Evolutionary conservation across 768 basidiomycete genomes (phyloP), one percentile per base, ranked within the genome.

Genomic region (Collybia sordida): DNA sequence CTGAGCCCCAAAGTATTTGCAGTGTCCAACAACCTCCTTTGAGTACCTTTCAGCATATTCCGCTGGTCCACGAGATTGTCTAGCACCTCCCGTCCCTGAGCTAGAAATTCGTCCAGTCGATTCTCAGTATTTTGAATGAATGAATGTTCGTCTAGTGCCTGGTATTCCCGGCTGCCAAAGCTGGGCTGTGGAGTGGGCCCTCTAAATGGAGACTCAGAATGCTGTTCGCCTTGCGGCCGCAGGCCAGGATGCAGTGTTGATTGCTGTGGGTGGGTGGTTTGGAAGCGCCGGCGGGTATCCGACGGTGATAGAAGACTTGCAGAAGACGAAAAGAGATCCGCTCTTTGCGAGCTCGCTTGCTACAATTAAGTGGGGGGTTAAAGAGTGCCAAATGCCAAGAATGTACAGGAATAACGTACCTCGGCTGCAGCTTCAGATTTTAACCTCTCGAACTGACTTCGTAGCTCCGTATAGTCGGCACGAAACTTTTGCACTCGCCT

Each of bases 1-100:
- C 94, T 94, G 63, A 98, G 70, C 0, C 97, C 97, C 51, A 99
- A 70, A 21, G 93, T 97, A 67, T 97, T 98, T 41, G 95, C 97
- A 37, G 93, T 88, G 63, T 91, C 88, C 49, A 97, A 69, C 43
- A 99, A 68, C 47, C 90, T 78, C 58, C 84, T 79, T 63, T 92
- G 88, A 0, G 97, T 98, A n/a, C 93, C 95, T 68, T 98, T 98
- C 51, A 99, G 73, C 66, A 98, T 83, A 62, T 89, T 89, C 52
- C 93, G 75, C 70, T 99, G 97, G 64, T 94, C 95, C 39, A 90
- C 83, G 31, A 99, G 71, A 63, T 94, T 96, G 55, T 96, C 92
- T 60, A 97, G 68, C 17, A 93, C 93, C 27, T 94, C 92, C 49
- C 88, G 76, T 1, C 97, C 97, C 65, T 98, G 96, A 0, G 90